Percentiles rank a stretch among this genome's conserved stretches.
These are phyloP conservation scores for Botrytis paeoniae DNA, from an alignment of 2,329 filamentous ascomycete species.

Conservation along the genomic window DNA sequence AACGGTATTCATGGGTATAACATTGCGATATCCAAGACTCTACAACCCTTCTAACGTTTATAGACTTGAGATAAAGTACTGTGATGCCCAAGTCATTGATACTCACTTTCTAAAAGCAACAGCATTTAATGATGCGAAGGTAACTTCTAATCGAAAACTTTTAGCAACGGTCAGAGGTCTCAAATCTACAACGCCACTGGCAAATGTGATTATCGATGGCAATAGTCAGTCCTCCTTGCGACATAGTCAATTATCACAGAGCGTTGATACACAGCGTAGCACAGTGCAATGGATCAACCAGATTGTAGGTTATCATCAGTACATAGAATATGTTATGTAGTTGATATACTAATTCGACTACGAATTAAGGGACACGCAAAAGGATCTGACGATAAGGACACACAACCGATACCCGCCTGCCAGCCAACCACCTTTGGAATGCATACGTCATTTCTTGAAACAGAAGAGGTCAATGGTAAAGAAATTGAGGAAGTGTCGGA, in stretches of 20 bases:
- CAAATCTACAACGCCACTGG: background rate
- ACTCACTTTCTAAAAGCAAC: background rate
- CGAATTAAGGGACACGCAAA: background rate
- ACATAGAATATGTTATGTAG: background rate
- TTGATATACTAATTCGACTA: background rate
- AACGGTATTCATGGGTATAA: conserved; percentile 11
- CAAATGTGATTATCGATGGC: background rate
- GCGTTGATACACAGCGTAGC: background rate
- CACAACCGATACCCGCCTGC: background rate
- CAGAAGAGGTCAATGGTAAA: background rate
- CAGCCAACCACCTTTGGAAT: background rate
- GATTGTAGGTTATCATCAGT: background rate
- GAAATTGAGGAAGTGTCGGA: background rate
- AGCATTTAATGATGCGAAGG: background rate
- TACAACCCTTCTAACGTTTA: background rate
- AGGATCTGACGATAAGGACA: background rate
- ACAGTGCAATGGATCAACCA: conserved; percentile 14
- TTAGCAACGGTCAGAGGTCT: background rate
- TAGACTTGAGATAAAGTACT: conserved; percentile 7
- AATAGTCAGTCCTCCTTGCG: background rate
- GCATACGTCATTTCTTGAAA: background rate
- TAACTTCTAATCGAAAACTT: background rate
- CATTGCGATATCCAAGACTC: background rate
- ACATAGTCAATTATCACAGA: background rate
- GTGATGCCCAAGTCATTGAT: background rate